These are phyloP conservation scores for Pichia eremophila DNA, from an alignment of 805 yeast species.

Conservation along the genomic window DNA sequence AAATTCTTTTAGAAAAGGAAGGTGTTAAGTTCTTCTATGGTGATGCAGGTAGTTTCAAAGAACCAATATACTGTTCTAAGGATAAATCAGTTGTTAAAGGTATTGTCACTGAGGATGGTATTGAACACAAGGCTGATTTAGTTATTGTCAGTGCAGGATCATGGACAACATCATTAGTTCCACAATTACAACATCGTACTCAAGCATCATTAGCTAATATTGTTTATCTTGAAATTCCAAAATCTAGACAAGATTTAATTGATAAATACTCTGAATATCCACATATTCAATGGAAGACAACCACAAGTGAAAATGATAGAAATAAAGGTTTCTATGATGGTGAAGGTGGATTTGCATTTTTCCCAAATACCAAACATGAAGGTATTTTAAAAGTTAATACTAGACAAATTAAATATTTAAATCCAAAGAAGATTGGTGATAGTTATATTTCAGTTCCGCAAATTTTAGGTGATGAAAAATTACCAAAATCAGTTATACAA, in stretches of 20 bases:
- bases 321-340: slow-evolving; percentile 7
- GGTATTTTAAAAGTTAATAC: slow-evolving; percentile 11
- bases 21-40: slow-evolving; percentile 17
- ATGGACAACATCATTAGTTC: slow-evolving; percentile 15
- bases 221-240: slow-evolving; percentile 14
- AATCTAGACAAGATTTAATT: slow-evolving; percentile 15
- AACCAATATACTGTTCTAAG: slow-evolving; percentile 1
- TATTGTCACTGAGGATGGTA: slow-evolving; percentile 19
- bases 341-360: slow-evolving; percentile 13
- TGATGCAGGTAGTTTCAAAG: slow-evolving; percentile 10
- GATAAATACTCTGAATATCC: slow-evolving; percentile 18
- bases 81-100: slow-evolving; percentile 11
- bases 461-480: slow-evolving; percentile 9
- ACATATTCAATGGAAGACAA: slow-evolving; percentile 13
- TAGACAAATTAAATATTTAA: slow-evolving; percentile 10
- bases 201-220: slow-evolving; percentile 18
- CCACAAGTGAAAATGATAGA: slow-evolving; percentile 10
- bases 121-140: slow-evolving; percentile 12
- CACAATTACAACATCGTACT: slow-evolving; percentile 10
- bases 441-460: slow-evolving; percentile 5
- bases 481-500: slow-evolving; percentile 11
- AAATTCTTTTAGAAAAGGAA: slow-evolving; percentile 9
- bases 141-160: slow-evolving; percentile 16
- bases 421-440: slow-evolving; percentile 5
- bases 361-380: slow-evolving; percentile 12